Conservation (phyloP, 495 filamentous ascomycete genomes). For the Aspergillus haitiensis region DNA sequence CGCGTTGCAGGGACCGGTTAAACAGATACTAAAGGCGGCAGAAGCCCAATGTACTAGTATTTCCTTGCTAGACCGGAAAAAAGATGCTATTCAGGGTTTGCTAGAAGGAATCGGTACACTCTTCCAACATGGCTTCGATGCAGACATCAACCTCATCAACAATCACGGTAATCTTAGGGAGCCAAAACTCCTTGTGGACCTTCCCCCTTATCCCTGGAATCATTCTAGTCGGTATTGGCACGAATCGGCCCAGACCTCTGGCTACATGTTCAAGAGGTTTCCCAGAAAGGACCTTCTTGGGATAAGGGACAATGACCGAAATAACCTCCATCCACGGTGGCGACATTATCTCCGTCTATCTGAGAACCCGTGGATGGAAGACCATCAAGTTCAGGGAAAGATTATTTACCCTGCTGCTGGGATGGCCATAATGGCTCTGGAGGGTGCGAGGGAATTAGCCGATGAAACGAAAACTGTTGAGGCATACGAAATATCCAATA, state of each 20-base stretch:
- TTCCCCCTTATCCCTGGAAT: slow-evolving; percentile 19
- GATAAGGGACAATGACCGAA: background rate
- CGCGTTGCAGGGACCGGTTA: slow-evolving; percentile 8
- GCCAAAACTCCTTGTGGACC: background rate
- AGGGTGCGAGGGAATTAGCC: background rate
- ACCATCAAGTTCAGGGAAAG: background rate
- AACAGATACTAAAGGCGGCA: slow-evolving; percentile 20
- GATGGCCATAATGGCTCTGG: background rate
- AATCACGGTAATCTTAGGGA: background rate
- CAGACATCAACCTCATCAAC: background rate
- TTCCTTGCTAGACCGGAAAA: background rate
- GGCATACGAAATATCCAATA: too few relatives aligned
- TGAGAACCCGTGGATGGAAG: slow-evolving; percentile 1
- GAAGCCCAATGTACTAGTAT: background rate
- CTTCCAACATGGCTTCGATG: background rate
- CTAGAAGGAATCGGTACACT: background rate
- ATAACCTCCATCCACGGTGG: background rate
- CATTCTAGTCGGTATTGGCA: background rate
- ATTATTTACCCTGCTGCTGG: background rate
- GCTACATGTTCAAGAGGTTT: background rate
- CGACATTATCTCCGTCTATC: background rate
- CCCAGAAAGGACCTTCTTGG: slow-evolving; percentile 19
- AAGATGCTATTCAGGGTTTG: background rate
- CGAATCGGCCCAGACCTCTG: background rate
- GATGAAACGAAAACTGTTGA: too few relatives aligned